A percentile compares a stretch with the other conserved stretches of the same genome.
Evolutionary conservation across 148 eudicot species (phyloP).

Genomic region (Diospyros lotus): DNA sequence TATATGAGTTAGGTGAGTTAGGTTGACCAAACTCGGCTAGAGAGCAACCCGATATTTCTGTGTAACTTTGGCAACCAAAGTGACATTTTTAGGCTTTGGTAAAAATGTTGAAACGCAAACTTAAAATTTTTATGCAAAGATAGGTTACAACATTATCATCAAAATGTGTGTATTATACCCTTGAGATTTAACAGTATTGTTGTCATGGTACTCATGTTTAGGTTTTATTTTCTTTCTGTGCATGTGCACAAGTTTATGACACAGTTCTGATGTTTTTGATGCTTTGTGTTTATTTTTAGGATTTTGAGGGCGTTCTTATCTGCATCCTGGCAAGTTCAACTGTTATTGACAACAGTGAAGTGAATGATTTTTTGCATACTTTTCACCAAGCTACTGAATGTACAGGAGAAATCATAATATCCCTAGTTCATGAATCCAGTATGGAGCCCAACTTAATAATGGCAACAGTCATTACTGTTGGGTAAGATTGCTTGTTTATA

Average conservation of each 20-base stretch:
- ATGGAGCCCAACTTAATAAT: conserved; percentile 49
- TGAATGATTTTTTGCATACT: conserved; percentile 35
- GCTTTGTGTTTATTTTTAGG: conserved; percentile 34
- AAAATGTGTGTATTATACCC: too few species aligned
- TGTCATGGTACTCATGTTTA: not conserved
- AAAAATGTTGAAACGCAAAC: too few species aligned
- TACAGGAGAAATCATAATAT: conserved; percentile 51
- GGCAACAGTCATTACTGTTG: conserved; percentile 53
- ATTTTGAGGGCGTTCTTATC: conserved; percentile 48
- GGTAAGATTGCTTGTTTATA: conserved; percentile 40
- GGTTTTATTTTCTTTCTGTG: not conserved
- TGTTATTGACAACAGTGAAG: conserved; percentile 39
- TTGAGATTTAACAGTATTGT: too few species aligned
- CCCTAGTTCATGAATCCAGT: conserved; percentile 55
- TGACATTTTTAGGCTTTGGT: too few species aligned
- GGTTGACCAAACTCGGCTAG: too few species aligned
- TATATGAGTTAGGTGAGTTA: too few species aligned
- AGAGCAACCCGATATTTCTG: too few species aligned
- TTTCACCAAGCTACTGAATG: conserved; percentile 58
- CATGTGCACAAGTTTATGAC: not conserved
- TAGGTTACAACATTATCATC: too few species aligned
- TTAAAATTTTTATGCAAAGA: too few species aligned
- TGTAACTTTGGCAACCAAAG: too few species aligned
- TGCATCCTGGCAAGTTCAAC: conserved; percentile 68
- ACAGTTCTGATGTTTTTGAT: conserved; percentile 1